Percentiles rank a stretch among this genome's conserved stretches.
Evolutionary conservation across 805 yeast genomes (phyloP).

Genomic region (Yarrowia sp.): DNA sequence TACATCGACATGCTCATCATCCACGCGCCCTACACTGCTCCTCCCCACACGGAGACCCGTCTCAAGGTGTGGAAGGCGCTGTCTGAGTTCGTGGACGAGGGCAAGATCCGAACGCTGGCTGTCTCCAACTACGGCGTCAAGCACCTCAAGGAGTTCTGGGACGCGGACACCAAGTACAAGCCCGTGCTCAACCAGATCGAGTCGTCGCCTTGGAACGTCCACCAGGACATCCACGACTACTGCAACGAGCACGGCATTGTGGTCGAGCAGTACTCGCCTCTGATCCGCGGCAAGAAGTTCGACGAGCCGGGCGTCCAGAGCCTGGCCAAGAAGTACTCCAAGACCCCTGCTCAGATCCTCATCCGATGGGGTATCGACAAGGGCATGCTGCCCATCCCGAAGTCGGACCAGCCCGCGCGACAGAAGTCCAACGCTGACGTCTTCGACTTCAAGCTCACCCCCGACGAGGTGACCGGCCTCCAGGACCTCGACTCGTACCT

Average conservation of each 20-base stretch:
- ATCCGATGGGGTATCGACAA: conserved; percentile 85
- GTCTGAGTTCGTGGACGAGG: conserved; percentile 62
- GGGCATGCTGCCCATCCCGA: conserved; percentile 74
- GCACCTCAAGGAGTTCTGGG: conserved; percentile 63
- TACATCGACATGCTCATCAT: conserved; percentile 81
- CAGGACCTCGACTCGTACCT: conserved; percentile 21
- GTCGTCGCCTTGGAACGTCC: conserved; percentile 88
- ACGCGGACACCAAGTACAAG: conserved; percentile 68
- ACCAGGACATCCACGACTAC: conserved; percentile 58
- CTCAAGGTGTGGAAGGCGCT: conserved; percentile 73
- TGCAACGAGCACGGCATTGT: conserved; percentile 58
- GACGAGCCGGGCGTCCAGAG: conserved; percentile 51
- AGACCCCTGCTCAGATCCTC: conserved; percentile 64
- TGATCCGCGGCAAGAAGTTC: conserved; percentile 42
- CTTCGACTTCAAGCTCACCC: conserved; percentile 54
- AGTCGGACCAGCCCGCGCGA: conserved; percentile 67
- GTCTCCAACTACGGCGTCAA: conserved; percentile 73
- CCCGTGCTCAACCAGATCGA: conserved; percentile 75
- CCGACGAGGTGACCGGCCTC: conserved; percentile 47
- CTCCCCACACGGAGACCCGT: conserved; percentile 73
- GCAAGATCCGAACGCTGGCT: conserved; percentile 74
- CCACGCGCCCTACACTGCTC: conserved; percentile 78
- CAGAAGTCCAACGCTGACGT: conserved; percentile 58
- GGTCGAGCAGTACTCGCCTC: conserved; percentile 69
- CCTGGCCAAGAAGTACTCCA: conserved; percentile 56